Conservation (phyloP, 192 early-diverging fungal species). For the Podila clonocystis region DNA sequence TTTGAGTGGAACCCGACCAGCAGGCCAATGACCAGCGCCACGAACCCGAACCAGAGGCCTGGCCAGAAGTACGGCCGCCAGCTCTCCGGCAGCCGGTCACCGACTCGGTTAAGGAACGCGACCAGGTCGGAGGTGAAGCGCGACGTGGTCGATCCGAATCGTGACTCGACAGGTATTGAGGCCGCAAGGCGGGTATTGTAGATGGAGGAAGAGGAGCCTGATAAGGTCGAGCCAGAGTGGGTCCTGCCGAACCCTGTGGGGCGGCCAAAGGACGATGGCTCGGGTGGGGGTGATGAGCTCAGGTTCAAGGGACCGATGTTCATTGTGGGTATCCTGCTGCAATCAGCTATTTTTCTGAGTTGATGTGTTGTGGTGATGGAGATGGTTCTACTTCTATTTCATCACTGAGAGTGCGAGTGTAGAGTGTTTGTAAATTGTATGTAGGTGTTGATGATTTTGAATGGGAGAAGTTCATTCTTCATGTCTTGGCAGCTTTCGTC, state of each 20-base stretch:
- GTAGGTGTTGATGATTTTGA: no score
- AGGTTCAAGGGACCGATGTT: constrained; percentile 3
- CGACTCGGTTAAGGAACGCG: background rate
- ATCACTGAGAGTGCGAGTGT: no score
- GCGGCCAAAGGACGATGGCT: background rate
- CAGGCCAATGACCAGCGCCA: constrained; percentile 41
- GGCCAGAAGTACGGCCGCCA: constrained; percentile 35
- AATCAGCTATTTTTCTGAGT: no score
- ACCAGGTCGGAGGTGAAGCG: constrained; percentile 14
- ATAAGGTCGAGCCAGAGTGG: background rate
- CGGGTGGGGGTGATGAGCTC: background rate
- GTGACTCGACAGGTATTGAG: background rate
- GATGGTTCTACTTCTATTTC: no score
- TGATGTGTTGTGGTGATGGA: no score
- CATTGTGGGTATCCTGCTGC: background rate
- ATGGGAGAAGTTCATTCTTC: no score
- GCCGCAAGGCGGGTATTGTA: background rate
- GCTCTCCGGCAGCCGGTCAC: constrained; percentile 10
- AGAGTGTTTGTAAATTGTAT: no score
- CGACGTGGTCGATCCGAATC: constrained; percentile 10
- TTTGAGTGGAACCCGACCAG: constrained; percentile 43
- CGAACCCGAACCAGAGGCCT: constrained; percentile 33
- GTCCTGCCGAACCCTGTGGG: background rate
- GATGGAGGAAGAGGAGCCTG: background rate
- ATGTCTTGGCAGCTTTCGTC: no score